These are phyloP conservation scores for Gossypium lobatum DNA, from an alignment of 441 rosid genomes.

Conservation along the genomic window DNA sequence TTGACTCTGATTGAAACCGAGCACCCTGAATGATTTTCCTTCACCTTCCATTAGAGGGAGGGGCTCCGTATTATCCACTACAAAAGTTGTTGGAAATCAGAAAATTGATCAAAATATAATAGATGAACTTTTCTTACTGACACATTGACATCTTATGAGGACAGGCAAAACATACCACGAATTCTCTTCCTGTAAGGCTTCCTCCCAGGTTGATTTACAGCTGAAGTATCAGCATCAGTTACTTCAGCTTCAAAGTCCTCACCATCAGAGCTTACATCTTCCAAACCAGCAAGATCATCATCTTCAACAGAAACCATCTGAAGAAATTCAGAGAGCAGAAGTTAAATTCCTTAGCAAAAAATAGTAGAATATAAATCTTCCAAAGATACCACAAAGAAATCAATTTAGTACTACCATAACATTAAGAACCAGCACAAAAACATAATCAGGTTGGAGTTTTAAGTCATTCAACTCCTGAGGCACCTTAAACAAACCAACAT, in stretches of 20 bases:
- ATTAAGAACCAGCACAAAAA: conserved; percentile 1
- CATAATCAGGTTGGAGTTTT: not conserved
- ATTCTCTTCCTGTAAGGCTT: conserved; percentile 71
- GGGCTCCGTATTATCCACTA: conserved; percentile 66
- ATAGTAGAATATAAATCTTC: not conserved
- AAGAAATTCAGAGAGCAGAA: conserved; percentile 17
- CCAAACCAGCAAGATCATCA: conserved; percentile 97
- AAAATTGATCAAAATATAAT: conserved; percentile 5
- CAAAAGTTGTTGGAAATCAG: conserved; percentile 22
- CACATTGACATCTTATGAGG: conserved; percentile 6
- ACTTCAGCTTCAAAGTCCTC: conserved; percentile 95
- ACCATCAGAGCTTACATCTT: conserved; percentile 91
- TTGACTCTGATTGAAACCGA: conserved; percentile 94
- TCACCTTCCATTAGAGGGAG: conserved; percentile 98
- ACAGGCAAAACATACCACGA: conserved; percentile 47
- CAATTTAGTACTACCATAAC: not conserved
- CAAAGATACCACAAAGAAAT: not conserved
- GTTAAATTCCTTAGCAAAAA: not conserved
- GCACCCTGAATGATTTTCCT: conserved; percentile 87
- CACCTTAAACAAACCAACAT: not conserved
- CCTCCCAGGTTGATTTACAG: conserved; percentile 68
- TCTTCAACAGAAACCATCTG: conserved; percentile 98
- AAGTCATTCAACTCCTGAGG: not conserved
- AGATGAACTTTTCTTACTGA: not conserved
- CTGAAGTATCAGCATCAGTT: conserved; percentile 69